Percentiles rank a stretch among this genome's conserved stretches.
These are phyloP conservation scores for Serpula lacrymans DNA, from an alignment of 768 basidiomycete genomes.

Conservation along the genomic window DNA sequence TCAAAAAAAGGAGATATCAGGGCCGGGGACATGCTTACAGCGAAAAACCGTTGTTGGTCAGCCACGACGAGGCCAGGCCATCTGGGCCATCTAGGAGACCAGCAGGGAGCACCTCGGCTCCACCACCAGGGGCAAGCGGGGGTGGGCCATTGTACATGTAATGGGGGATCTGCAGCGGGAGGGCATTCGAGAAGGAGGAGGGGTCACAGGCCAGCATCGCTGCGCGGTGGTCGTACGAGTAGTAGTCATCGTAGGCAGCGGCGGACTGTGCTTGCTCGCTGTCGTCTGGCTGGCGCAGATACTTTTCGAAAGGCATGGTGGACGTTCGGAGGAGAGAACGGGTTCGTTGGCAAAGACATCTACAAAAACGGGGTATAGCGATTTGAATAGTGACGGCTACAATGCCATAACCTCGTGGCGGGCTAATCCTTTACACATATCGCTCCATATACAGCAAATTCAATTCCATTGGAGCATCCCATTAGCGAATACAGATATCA, in stretches of 20 bases:
- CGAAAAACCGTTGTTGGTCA: constrained; percentile 43
- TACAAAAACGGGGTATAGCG: too few relatives aligned
- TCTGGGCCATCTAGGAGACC: constrained; percentile 29
- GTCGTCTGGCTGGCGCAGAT: constrained; percentile 28
- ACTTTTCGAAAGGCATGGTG: constrained; percentile 41
- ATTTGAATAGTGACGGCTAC: too few relatives aligned
- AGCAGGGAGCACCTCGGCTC: constrained; percentile 67
- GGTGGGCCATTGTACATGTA: constrained; percentile 60
- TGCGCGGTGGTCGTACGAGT: constrained; percentile 8
- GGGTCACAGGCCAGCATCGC: constrained; percentile 5
- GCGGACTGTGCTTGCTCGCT: constrained; percentile 9
- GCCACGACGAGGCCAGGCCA: constrained; percentile 44
- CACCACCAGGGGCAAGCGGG: constrained; percentile 65
- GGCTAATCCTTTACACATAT: too few relatives aligned
- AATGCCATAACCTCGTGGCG: too few relatives aligned
- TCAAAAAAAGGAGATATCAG: neutral
- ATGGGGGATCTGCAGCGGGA: constrained; percentile 61
- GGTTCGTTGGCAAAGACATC: too few relatives aligned
- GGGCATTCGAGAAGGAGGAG: constrained; percentile 18
- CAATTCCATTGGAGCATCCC: too few relatives aligned
- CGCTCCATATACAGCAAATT: too few relatives aligned
- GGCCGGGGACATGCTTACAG: constrained; percentile 15
- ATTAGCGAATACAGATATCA: too few relatives aligned
- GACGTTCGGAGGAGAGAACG: too few relatives aligned
- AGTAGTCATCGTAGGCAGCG: constrained; percentile 7